Base-by-base conservation (phyloP, 805 yeast species). In the Suhomyces faveliae region DNA sequence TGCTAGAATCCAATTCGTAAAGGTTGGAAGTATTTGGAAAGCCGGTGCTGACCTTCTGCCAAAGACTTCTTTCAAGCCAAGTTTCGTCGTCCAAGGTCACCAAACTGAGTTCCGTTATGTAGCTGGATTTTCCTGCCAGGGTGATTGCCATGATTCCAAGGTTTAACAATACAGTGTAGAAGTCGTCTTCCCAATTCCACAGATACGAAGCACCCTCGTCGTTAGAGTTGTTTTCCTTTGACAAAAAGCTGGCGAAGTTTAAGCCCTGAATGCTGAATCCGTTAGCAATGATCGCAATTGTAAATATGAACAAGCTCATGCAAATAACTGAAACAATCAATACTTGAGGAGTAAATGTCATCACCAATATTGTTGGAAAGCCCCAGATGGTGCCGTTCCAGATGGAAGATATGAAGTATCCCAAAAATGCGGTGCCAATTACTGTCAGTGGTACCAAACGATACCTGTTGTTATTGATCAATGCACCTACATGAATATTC, bases 291-390 rank as follows among this genome's bases (percentile, higher is more conserved):
- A 81, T 73, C 0, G 96, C 91, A 39, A 83, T 51, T 0, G 69
- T 55, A 56, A 84, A 85, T 4, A 86, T 79, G 0, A 62, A 41
- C 0, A 74, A 57, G 49, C 94, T 85, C 12, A 84, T 56, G 0
- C 66, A 11, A 5, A 83, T 78, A 13, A 85, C 74, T 4, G 59
- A 49, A 3, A 81, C 52, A 0, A 84, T 78, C 33, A 83, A 61
- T 15, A 86, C 61, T 57, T 87, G 91, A 1, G 96, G 95, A 11
- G 80, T 62, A 52, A 82, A 81, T 1, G 89, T 85, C 49, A 81
- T 60, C 11, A 80, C 63, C 22, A 84, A 77, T 4, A 79, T 73
- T 6, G 74, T 61, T 12, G 90, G 92, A 55, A 85, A 74, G 38
- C 68, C 64, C 9, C 69, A 58, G 1, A 80, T 53, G 5, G 69